Base-by-base conservation (phyloP, 2,329 filamentous ascomycete genomes). In the Fusarium pseudonygamai region DNA sequence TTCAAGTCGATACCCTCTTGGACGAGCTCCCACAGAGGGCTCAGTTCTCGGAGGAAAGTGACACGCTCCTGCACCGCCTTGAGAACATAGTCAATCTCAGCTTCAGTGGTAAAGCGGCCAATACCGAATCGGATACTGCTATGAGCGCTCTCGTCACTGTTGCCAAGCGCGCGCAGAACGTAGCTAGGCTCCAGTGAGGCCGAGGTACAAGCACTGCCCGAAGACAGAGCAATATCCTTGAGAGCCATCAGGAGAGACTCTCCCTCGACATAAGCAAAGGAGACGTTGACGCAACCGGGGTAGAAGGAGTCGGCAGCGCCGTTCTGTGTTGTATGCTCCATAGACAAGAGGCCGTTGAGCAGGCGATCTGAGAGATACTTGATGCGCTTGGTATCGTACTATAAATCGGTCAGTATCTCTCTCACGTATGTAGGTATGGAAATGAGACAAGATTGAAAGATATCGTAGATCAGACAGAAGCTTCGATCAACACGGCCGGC, bases 51-150 rank as follows among this genome's bases (percentile, higher is more conserved):
- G 78, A 99, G 86, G 87, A 98, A 98, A 22, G 91, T 93, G 47
- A 99, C 96, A 59, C 96, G 90, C 81, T 97, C 94, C 82, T 89
- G 90, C 2, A 99, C 96, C 1, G 96, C 96, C 85, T 97, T 96
- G 65, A 99, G 87, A 16, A 99, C 96, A 79, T 99, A 99, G 82
- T 99, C 96, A 71, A 99, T 97, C 86, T 99, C 96, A 34, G 87
- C 88, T 79, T 98, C 94, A 0, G 96, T 97, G 7, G 96, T 99
- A 84, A 98, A 99, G 13, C 96, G 92, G 36, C 96, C 96, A 79
- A 99, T 98, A 53, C 96, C 96, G 77, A 99, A 99, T 64, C 96
- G 91, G 78, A 99, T 99, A 86, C 95, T 97, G 84, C 94, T 97
- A 85, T 99, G 96, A 14, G 96, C 96, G 77, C 93, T 98, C 85